Percentiles rank a stretch among this genome's conserved stretches.
Conservation (phyloP, 2,329 filamentous ascomycete species). For the Magnaporthales sp. region DNA sequence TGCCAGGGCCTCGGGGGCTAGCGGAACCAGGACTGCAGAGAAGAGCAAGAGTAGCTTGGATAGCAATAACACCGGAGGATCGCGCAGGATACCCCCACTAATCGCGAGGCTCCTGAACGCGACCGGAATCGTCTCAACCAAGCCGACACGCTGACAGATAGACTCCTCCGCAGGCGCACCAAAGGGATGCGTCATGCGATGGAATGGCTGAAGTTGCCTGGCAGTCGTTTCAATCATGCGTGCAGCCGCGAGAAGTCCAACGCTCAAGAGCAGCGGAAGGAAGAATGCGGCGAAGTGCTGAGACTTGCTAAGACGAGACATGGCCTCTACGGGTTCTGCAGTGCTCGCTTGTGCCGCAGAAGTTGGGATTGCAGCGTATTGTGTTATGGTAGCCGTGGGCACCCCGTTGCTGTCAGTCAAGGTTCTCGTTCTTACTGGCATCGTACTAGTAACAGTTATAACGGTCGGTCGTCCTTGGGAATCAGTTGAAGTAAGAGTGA, state of each 20-base stretch:
- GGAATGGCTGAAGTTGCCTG: conserved; percentile 29
- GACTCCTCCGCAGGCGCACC: conserved; percentile 23
- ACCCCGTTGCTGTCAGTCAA: conserved; percentile 10
- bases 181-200: conserved; percentile 21
- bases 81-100: background rate
- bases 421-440: conserved; percentile 7
- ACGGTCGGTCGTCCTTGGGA: conserved; percentile 7
- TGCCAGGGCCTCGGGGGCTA: conserved; percentile 19
- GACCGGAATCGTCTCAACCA: conserved; percentile 12
- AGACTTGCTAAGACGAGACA: conserved; percentile 15
- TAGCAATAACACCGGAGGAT: conserved; percentile 4
- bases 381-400: conserved; percentile 13
- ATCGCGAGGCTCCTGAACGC: conserved; percentile 1
- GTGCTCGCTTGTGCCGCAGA: background rate
- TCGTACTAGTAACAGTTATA: conserved; percentile 9
- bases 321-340: background rate
- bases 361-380: conserved; percentile 9
- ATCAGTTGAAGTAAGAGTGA: conserved; percentile 18
- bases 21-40: conserved; percentile 16
- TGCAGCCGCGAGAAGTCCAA: conserved; percentile 24
- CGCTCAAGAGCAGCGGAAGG: conserved; percentile 25
- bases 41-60: conserved; percentile 4
- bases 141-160: conserved; percentile 16
- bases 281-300: conserved; percentile 27
- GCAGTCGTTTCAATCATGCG: conserved; percentile 26